These are phyloP conservation scores for Fusarium equiseti DNA, from an alignment of 2,329 filamentous ascomycete species.

Conservation along the genomic window DNA sequence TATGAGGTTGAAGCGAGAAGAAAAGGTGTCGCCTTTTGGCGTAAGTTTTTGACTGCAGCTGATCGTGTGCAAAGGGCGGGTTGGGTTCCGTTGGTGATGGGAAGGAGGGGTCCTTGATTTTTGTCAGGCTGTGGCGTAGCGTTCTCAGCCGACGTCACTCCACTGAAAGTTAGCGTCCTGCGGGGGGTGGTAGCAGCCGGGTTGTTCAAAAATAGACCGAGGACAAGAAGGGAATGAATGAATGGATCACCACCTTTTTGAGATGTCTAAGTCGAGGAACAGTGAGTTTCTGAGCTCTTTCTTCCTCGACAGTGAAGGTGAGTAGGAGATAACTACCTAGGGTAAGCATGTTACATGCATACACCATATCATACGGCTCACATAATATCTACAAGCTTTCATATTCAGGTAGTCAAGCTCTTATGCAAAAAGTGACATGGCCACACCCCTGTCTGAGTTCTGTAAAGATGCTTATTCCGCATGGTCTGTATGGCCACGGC, in stretches of 20 bases:
- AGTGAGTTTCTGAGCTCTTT: not conserved
- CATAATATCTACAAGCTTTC: not conserved
- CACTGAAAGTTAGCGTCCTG: constrained; percentile 39
- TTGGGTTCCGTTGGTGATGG: constrained; percentile 8
- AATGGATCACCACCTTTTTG: constrained; percentile 4
- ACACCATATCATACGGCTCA: not conserved
- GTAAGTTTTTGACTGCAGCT: constrained; percentile 19
- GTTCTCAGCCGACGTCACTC: constrained; percentile 31
- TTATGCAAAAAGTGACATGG: not conserved
- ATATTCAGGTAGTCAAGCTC: not conserved
- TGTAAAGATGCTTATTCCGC: not conserved
- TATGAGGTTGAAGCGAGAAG: not conserved
- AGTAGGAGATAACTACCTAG: too few species aligned
- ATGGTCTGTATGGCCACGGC: not conserved
- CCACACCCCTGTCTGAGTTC: not conserved
- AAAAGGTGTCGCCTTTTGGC: not conserved
- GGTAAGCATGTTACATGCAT: not conserved
- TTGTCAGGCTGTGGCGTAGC: constrained; percentile 24
- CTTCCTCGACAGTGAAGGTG: not conserved
- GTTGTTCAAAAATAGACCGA: constrained; percentile 27
- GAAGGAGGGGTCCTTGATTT: constrained; percentile 37
- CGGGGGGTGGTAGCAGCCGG: constrained; percentile 13
- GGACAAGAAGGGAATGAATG: not conserved
- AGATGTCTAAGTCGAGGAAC: not conserved
- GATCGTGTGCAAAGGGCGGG: constrained; percentile 24